Evolutionary conservation across 1,284 basidiomycete species (phyloP).

Genomic region (Fomitopsis betulina): DNA sequence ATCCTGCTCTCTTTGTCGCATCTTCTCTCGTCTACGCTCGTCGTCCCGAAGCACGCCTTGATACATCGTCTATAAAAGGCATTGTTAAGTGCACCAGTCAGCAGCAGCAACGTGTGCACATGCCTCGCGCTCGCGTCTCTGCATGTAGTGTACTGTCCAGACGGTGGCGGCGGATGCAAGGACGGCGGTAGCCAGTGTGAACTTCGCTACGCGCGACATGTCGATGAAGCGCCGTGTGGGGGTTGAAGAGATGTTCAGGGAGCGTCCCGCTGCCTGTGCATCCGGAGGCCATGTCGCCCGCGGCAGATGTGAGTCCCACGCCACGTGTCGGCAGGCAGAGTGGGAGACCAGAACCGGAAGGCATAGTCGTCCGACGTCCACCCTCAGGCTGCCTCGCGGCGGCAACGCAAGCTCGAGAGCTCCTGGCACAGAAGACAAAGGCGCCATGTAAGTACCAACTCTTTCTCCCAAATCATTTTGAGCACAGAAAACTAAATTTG

Average conservation of each 20-base stretch:
- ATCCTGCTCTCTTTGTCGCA: conserved; percentile 60
- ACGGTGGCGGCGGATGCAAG: conserved; percentile 69
- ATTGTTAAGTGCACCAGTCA: neutral
- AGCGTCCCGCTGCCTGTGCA: neutral
- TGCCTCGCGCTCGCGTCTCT: conserved; percentile 83
- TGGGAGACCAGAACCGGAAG: neutral
- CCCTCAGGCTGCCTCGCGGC: too few species aligned
- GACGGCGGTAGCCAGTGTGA: conserved; percentile 71
- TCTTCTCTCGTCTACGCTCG: conserved; percentile 71
- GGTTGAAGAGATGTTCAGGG: neutral
- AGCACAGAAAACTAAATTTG: neutral
- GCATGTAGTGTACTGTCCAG: conserved; percentile 90
- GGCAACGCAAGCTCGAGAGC: neutral
- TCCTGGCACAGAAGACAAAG: neutral
- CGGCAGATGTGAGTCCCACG: neutral
- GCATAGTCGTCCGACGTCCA: neutral
- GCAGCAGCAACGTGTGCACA: conserved; percentile 9
- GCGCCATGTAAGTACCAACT: too few species aligned
- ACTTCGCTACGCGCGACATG: conserved; percentile 78
- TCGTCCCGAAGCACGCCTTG: conserved; percentile 87
- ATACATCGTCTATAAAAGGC: conserved; percentile 72
- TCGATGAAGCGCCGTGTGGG: neutral
- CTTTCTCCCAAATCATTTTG: too few species aligned
- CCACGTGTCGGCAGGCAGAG: neutral
- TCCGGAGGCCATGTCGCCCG: neutral